A percentile compares a stretch with the other conserved stretches of the same genome.
These are phyloP conservation scores for Linnemannia schmuckeri DNA, from an alignment of 192 early-diverging fungal genomes.

Conservation along the genomic window DNA sequence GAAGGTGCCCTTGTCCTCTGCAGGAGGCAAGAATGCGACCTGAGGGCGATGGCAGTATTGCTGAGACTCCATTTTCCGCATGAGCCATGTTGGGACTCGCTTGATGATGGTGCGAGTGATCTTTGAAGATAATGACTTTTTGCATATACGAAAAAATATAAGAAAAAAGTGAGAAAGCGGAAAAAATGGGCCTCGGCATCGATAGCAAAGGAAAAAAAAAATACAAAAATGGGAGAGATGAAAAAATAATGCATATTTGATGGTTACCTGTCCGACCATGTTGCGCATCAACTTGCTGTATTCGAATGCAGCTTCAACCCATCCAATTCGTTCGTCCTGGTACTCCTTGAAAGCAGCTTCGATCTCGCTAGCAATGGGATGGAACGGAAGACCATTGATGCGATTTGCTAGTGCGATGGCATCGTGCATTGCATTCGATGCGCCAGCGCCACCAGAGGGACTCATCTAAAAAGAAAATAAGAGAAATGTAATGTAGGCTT, in stretches of 20 bases:
- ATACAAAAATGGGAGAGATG: too few relatives aligned
- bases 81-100: not conserved
- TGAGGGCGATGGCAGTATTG: not conserved
- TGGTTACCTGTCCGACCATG: too few relatives aligned
- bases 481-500: not conserved
- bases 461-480: not conserved
- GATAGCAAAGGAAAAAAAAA: too few relatives aligned
- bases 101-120: not conserved
- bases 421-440: slow-evolving; percentile 27
- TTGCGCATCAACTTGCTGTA: not conserved
- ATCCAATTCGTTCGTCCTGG: slow-evolving; percentile 2
- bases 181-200: too few relatives aligned
- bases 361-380: not conserved
- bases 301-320: not conserved
- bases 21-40: not conserved
- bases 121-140: not conserved
- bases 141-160: not conserved
- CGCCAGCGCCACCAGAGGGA: not conserved
- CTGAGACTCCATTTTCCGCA: not conserved
- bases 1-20: not conserved
- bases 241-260: too few relatives aligned
- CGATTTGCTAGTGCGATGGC: slow-evolving; percentile 26
- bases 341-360: slow-evolving; percentile 23
- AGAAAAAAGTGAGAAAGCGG: not conserved
- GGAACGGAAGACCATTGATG: slow-evolving; percentile 3